phyloP scores from a whole-genome alignment of 768 basidiomycete genomes.

The Tylopilus sp. region DNA sequence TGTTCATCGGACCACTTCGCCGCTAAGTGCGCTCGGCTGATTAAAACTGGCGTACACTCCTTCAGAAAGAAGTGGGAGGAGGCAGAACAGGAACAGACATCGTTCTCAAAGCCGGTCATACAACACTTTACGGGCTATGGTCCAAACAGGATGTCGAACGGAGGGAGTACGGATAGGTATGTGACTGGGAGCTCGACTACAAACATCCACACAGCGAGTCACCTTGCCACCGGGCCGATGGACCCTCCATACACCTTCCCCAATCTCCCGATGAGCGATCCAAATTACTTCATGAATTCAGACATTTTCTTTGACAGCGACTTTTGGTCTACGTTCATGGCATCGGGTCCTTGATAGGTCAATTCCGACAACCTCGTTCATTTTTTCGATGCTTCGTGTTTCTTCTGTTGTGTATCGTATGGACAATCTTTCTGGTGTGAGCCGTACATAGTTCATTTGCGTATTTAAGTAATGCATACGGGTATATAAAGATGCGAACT shows the following conservation, averaged over 20 bases:
- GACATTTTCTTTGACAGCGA: conserved; percentile 41
- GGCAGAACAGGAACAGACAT: conserved; percentile 17
- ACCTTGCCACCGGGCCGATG: conserved; percentile 1
- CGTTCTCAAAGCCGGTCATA: conserved; percentile 16
- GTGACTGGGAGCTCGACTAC: conserved; percentile 4
- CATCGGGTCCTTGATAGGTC: conserved; percentile 2
- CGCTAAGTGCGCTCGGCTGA: conserved; percentile 41
- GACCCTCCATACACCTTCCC: conserved; percentile 22
- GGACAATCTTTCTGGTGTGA: background rate
- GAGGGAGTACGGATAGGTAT: conserved; percentile 14
- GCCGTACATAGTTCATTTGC: conserved; percentile 3
- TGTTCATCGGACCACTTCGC: conserved; percentile 39
- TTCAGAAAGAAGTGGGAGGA: conserved; percentile 30
- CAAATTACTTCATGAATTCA: conserved; percentile 32
- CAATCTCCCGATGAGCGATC: conserved; percentile 24
- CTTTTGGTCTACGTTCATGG: conserved; percentile 43
- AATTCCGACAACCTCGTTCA: background rate
- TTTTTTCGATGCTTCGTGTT: background rate
- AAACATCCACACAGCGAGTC: background rate
- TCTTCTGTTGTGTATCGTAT: background rate
- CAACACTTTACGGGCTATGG: conserved; percentile 23
- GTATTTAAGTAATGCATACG: conserved; percentile 4
- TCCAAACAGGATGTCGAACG: conserved; percentile 12
- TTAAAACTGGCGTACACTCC: conserved; percentile 31
- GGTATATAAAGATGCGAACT: conserved; percentile 1